phyloP scores from a whole-genome alignment of 805 yeast genomes.

The Clavispora asparagi region DNA sequence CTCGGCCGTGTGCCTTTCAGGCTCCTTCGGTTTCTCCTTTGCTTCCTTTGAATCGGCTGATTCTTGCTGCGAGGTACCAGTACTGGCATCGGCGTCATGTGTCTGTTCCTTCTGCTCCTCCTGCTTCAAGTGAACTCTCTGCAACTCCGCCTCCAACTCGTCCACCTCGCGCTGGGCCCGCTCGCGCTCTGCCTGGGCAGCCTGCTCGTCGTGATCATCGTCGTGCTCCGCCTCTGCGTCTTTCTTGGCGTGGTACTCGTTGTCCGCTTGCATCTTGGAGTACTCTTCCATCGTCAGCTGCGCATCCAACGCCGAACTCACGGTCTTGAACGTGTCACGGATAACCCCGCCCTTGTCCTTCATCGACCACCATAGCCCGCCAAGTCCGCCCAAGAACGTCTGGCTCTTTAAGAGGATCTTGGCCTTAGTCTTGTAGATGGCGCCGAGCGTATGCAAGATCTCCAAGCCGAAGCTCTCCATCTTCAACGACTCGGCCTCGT shows the following conservation, averaged over 20 bases:
- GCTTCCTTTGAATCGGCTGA: background rate
- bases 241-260: slow-evolving; percentile 36
- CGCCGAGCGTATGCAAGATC: slow-evolving; percentile 71
- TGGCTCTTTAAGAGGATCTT: slow-evolving; percentile 62
- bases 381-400: slow-evolving; percentile 50
- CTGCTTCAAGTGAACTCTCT: slow-evolving; percentile 6
- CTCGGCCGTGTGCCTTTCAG: slow-evolving; percentile 46
- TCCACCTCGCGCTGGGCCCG: slow-evolving; percentile 21
- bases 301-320: slow-evolving; percentile 72
- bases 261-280: slow-evolving; percentile 59
- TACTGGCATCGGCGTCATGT: slow-evolving; percentile 43
- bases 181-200: slow-evolving; percentile 18
- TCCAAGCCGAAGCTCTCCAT: slow-evolving; percentile 85
- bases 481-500: slow-evolving; percentile 79
- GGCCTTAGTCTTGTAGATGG: slow-evolving; percentile 61
- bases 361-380: slow-evolving; percentile 64
- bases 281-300: slow-evolving; percentile 73
- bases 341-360: slow-evolving; percentile 72
- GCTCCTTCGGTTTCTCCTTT: slow-evolving; percentile 16
- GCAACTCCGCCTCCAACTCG: slow-evolving; percentile 11
- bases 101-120: background rate
- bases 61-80: too few relatives aligned
- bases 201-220: slow-evolving; percentile 9
- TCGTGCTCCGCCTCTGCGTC: slow-evolving; percentile 27
- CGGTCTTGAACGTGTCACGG: slow-evolving; percentile 65